phyloP scores from a whole-genome alignment of 2,329 filamentous ascomycete species.

The Stachybotrys chlorohalonatus region DNA sequence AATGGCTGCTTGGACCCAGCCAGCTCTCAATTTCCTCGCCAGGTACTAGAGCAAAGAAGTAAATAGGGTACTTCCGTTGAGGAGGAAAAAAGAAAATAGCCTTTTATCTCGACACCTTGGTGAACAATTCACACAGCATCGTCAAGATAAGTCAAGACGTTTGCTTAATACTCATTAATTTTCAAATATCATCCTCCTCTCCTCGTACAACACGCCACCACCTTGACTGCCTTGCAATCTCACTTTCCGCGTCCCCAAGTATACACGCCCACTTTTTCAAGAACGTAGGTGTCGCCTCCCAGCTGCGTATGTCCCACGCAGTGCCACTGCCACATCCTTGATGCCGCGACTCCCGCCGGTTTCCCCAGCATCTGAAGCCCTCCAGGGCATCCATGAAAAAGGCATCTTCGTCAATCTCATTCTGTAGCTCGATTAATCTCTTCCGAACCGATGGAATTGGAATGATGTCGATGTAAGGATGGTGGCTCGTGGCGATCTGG shows the following conservation, averaged over 20 bases:
- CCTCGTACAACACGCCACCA: constrained; percentile 19
- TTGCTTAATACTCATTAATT: background rate
- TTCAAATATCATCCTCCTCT: constrained; percentile 5
- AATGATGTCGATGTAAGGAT: constrained; percentile 16
- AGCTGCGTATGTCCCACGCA: constrained; percentile 18
- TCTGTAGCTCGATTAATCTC: constrained; percentile 12
- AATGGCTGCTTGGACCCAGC: constrained; percentile 12
- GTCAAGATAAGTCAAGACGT: background rate
- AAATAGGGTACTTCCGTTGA: constrained; percentile 8
- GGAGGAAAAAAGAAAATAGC: constrained; percentile 8
- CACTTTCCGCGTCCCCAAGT: constrained; percentile 17
- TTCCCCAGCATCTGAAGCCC: constrained; percentile 18
- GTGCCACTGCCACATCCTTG: constrained; percentile 12
- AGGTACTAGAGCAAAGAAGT: constrained; percentile 4
- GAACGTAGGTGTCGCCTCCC: constrained; percentile 18
- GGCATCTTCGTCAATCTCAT: constrained; percentile 15
- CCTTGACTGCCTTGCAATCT: constrained; percentile 16
- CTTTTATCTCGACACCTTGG: constrained; percentile 9
- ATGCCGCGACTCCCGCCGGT: constrained; percentile 1
- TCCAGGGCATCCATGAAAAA: constrained; percentile 19
- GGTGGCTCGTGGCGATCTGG: constrained; percentile 13
- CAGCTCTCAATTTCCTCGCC: constrained; percentile 6
- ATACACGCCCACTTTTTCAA: constrained; percentile 17
- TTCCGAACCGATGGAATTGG: constrained; percentile 16
- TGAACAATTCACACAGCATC: constrained; percentile 11